These are phyloP conservation scores for Beauveria scarabaeidicola DNA, from an alignment of 2,329 filamentous ascomycete genomes.

Conservation along the genomic window DNA sequence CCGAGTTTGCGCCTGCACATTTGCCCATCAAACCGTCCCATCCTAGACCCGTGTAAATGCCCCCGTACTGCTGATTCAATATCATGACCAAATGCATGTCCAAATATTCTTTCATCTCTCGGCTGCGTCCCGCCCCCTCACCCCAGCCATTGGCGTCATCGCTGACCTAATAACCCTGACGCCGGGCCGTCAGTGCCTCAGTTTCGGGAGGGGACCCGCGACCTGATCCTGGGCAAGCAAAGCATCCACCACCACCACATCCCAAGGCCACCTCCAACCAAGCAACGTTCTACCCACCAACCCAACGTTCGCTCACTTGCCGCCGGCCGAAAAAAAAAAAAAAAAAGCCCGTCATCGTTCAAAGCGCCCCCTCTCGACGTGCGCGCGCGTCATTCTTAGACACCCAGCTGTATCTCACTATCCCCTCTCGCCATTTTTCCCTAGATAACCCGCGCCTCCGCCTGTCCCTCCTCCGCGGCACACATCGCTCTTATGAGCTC, in stretches of 20 bases:
- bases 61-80: background rate
- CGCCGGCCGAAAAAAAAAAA: constrained; percentile 1
- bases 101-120: background rate
- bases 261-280: constrained; percentile 11
- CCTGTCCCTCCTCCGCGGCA: constrained; percentile 12
- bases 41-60: background rate
- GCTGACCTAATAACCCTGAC: constrained; percentile 28
- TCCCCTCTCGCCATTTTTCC: background rate
- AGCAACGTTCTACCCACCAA: constrained; percentile 9
- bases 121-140: background rate
- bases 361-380: constrained; percentile 1
- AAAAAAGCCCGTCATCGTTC: constrained; percentile 2
- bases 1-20: background rate
- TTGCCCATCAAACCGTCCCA: background rate
- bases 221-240: background rate
- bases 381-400: background rate
- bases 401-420: background rate
- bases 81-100: background rate
- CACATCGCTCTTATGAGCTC: constrained; percentile 30
- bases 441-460: background rate
- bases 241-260: constrained; percentile 6
- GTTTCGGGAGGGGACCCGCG: background rate
- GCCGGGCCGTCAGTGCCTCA: constrained; percentile 14
- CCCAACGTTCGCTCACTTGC: constrained; percentile 12
- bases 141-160: constrained; percentile 27